Percentiles rank a stretch among this genome's conserved stretches.
These are phyloP conservation scores for Russula foetens DNA, from an alignment of 768 basidiomycete genomes.

Conservation along the genomic window DNA sequence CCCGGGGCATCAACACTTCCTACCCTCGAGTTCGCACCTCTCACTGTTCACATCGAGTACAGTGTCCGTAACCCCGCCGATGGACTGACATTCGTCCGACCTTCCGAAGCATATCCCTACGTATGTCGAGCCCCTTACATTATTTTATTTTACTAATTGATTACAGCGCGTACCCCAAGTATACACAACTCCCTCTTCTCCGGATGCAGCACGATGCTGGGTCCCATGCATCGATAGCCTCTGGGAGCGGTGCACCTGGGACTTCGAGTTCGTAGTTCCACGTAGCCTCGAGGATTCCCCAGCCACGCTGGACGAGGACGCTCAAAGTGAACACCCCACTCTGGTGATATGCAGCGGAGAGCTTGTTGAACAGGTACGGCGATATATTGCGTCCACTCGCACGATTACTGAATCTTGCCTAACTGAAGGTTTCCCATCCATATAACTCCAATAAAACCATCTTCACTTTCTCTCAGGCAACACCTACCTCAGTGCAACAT, in stretches of 20 bases:
- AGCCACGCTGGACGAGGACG: conserved; percentile 38
- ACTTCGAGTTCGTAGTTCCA: conserved; percentile 93
- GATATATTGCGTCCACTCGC: not conserved
- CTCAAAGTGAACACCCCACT: conserved; percentile 59
- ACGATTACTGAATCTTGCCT: conserved; percentile 10
- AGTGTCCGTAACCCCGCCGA: conserved; percentile 76
- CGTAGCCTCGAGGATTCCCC: conserved; percentile 63
- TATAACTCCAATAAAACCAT: conserved; percentile 91
- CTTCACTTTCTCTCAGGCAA: conserved; percentile 82
- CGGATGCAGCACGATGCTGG: conserved; percentile 95
- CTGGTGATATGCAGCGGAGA: conserved; percentile 93
- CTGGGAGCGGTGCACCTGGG: conserved; percentile 98
- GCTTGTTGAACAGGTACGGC: conserved; percentile 76
- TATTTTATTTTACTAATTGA: not conserved
- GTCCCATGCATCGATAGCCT: conserved; percentile 93
- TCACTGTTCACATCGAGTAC: conserved; percentile 70
- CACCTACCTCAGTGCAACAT: conserved; percentile 90
- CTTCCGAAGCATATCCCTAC: conserved; percentile 75
- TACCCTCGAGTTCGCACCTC: conserved; percentile 52
- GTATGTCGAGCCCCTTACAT: conserved; percentile 39
- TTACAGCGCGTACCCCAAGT: conserved; percentile 84
- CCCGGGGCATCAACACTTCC: conserved; percentile 33
- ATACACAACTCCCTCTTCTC: conserved; percentile 79
- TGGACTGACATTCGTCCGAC: conserved; percentile 78
- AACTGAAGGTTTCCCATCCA: conserved; percentile 77